Evolutionary conservation across 768 basidiomycete species (phyloP), one percentile per base, ranked within the genome.

Genomic region (Lactarius sp.): DNA sequence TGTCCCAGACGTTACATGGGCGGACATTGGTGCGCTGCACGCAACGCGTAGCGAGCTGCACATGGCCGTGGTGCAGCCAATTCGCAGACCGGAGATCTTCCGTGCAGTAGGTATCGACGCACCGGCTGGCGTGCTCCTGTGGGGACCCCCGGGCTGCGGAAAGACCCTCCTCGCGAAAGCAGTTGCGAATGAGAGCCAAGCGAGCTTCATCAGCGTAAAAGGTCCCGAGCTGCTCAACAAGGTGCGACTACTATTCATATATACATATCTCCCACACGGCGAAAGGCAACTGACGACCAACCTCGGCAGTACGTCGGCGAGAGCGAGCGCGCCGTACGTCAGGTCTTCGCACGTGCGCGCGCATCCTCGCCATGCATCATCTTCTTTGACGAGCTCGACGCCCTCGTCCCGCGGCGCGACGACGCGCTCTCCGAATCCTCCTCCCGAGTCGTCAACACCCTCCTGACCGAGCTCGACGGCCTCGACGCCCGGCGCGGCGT

Each of bases 121-220:
- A 0, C 86, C 93, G 0, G 94, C 93, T 71, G 97, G 96, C 0
- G 97, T 98, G 3, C 77, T 98, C 39, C 76, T 98, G n/a, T 98
- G 97, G 97, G 97, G 97, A 36, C 97, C 97, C 31, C 96, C 97
- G 0, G 97, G 97, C 10, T 98, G 96, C 71, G 97, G 97, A 5
- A 99, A 98, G 77, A 99, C 97, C 0, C 72, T 99, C 34, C 78
- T 99, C n/a, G 97, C 97, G 0, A 98, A 98, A 73, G 97, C 96
- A 0, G 96, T 98, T 5, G 97, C 97, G 9, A 98, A 94, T 73
- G 97, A 98, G 77, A 91, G 88, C 58, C 79, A 84, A 66, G 97
- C 97, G 13, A 98, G 94, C 75, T 98, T 99, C 70, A 98, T 99
- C 71, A 95, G 93, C 70, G 91, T 98, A 56, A 98, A 98, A 71